phyloP scores from a whole-genome alignment of 306 rosid species.

The Elaeagnus macrophylla region DNA sequence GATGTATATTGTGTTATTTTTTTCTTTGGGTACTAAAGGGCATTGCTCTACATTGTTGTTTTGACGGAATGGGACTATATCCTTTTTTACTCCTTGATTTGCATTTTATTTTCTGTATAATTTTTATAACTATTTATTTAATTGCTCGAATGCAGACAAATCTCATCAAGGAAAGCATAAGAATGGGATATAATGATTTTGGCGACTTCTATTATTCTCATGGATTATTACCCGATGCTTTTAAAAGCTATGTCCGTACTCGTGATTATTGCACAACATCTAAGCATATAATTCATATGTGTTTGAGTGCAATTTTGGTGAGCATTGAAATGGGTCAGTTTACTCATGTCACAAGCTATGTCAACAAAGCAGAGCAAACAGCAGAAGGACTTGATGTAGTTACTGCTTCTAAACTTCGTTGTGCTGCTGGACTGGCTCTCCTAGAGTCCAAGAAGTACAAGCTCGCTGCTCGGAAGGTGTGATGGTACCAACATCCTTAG shows the following conservation, averaged over 20 bases:
- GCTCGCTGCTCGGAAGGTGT: conserved; percentile 98
- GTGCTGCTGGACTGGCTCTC: conserved; percentile 94
- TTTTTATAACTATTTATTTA: neutral
- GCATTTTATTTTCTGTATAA: no score
- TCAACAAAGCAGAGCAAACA: conserved; percentile 79
- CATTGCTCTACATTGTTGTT: no score
- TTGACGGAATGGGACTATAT: no score
- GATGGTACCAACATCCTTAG: neutral
- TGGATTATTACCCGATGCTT: conserved; percentile 86
- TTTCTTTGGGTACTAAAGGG: no score
- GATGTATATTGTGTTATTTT: no score
- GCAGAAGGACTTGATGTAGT: conserved; percentile 54
- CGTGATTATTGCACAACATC: conserved; percentile 97
- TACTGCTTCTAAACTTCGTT: conserved; percentile 55
- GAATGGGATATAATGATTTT: conserved; percentile 99
- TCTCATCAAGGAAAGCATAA: conserved; percentile 93
- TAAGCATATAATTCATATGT: conserved; percentile 93
- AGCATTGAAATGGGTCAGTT: conserved; percentile 99
- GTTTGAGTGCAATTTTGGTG: conserved; percentile 85
- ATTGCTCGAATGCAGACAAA: conserved; percentile 61
- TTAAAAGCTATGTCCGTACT: conserved; percentile 83
- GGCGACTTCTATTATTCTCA: conserved; percentile 91
- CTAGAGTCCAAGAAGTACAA: conserved; percentile 92
- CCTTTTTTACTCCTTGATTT: no score
- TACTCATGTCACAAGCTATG: conserved; percentile 85